A percentile compares a stretch with the other conserved stretches of the same genome.
phyloP scores from a whole-genome alignment of 768 basidiomycete species.

The Collybia sp. region DNA sequence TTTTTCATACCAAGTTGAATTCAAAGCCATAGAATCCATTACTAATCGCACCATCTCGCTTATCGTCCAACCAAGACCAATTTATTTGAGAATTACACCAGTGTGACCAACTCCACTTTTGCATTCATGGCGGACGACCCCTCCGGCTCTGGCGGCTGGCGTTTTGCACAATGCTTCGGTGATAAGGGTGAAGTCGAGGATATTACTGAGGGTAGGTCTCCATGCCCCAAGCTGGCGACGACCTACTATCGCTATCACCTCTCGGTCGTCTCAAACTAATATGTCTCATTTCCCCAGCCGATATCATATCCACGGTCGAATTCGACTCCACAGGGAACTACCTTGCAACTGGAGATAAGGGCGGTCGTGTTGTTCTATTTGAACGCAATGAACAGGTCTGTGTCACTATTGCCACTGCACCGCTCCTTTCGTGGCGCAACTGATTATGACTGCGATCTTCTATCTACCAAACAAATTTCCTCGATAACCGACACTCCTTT shows the following conservation, averaged over 20 bases:
- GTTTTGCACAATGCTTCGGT: constrained; percentile 99
- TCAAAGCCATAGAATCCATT: too few species aligned
- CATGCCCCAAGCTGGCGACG: constrained; percentile 4
- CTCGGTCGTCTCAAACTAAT: constrained; percentile 9
- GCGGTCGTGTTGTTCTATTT: constrained; percentile 96
- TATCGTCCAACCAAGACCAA: constrained; percentile 7
- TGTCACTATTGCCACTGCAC: constrained; percentile 12
- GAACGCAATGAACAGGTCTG: constrained; percentile 94
- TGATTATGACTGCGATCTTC: constrained; percentile 28
- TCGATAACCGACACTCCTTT: constrained; percentile 6
- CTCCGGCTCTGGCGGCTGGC: constrained; percentile 88
- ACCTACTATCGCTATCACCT: constrained; percentile 1
- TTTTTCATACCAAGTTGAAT: too few species aligned
- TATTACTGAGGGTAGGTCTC: constrained; percentile 88
- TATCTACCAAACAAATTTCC: constrained; percentile 10
- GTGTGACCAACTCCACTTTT: constrained; percentile 17
- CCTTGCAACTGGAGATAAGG: constrained; percentile 99
- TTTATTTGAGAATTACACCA: constrained; percentile 12
- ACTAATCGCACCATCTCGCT: neutral
- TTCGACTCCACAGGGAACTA: constrained; percentile 99
- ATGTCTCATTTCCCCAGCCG: constrained; percentile 66
- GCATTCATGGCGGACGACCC: constrained; percentile 72
- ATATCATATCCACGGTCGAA: constrained; percentile 99
- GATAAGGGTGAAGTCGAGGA: constrained; percentile 99
- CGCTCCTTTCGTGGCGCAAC: constrained; percentile 13